Evolutionary conservation across 805 yeast species (phyloP).

Genomic region (Saccharomycopsis selenospora): DNA sequence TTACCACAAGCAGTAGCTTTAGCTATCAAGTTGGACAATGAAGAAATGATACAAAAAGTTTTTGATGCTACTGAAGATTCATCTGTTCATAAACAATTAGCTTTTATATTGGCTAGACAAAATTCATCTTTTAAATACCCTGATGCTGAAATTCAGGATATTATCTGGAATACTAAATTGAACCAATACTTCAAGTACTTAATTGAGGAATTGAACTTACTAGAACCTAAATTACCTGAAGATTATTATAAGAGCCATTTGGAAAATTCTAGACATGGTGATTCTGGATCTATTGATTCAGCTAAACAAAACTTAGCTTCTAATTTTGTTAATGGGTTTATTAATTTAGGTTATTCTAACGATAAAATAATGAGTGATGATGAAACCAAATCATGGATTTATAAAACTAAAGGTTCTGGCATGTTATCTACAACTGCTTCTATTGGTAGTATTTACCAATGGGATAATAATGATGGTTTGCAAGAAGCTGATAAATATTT

Average conservation of each 20-base stretch:
- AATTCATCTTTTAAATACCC: constrained; percentile 65
- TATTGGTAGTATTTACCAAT: constrained; percentile 80
- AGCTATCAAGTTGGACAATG: constrained; percentile 86
- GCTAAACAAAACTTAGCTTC: constrained; percentile 94
- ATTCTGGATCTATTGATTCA: constrained; percentile 62
- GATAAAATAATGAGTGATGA: constrained; percentile 76
- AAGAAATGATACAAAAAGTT: constrained; percentile 65
- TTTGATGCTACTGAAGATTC: constrained; percentile 74
- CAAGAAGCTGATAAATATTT: constrained; percentile 84
- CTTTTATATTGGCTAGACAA: constrained; percentile 80
- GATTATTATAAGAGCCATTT: constrained; percentile 89
- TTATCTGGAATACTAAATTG: constrained; percentile 71
- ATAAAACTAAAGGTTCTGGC: constrained; percentile 85
- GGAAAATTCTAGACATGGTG: constrained; percentile 59
- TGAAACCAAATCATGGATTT: constrained; percentile 75
- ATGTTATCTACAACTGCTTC: constrained; percentile 90
- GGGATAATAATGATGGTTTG: constrained; percentile 87
- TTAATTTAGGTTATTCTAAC: constrained; percentile 84
- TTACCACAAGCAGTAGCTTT: constrained; percentile 84
- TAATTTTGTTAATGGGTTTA: constrained; percentile 86
- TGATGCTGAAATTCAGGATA: constrained; percentile 69
- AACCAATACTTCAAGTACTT: constrained; percentile 75
- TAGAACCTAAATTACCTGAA: constrained; percentile 89
- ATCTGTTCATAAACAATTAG: constrained; percentile 79
- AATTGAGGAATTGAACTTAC: constrained; percentile 77